Percentiles rank a stretch among this genome's conserved stretches.
Evolutionary conservation across 345 rosid genomes (phyloP).

Genomic region (Hevea brasiliensis): DNA sequence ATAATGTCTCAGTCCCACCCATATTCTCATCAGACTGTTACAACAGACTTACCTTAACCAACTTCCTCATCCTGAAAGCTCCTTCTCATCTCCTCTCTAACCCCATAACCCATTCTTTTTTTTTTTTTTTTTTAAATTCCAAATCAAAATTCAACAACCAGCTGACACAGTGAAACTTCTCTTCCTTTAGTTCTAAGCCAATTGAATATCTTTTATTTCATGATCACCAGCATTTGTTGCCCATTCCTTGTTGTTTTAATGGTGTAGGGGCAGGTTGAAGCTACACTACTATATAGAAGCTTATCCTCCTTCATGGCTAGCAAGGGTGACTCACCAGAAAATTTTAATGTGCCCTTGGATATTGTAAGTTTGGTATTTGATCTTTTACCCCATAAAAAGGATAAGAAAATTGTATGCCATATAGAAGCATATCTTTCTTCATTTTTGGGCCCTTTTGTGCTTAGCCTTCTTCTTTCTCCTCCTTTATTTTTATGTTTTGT

Average conservation of each 20-base stretch:
- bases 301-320: conserved; percentile 30
- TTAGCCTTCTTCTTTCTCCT: not conserved
- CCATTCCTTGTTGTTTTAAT: conserved; percentile 19
- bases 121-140: not conserved
- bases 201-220: not conserved
- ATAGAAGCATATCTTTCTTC: not conserved
- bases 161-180: conserved; percentile 28
- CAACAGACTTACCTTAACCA: conserved; percentile 4
- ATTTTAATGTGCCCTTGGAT: conserved; percentile 22
- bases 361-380: conserved; percentile 27
- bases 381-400: not conserved
- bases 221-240: not conserved
- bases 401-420: no score
- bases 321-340: conserved; percentile 12
- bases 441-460: not conserved
- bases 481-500: not conserved
- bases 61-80: conserved; percentile 46
- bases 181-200: conserved; percentile 49
- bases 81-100: conserved; percentile 42
- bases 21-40: not conserved
- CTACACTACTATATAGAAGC: not conserved
- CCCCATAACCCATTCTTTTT: not conserved
- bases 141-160: conserved; percentile 21
- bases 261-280: conserved; percentile 8
- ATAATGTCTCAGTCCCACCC: conserved; percentile 16